Percentiles rank a stretch among this genome's conserved stretches.
Evolutionary conservation across 1,284 basidiomycete genomes (phyloP).

Genomic region (Vanrija sp.): DNA sequence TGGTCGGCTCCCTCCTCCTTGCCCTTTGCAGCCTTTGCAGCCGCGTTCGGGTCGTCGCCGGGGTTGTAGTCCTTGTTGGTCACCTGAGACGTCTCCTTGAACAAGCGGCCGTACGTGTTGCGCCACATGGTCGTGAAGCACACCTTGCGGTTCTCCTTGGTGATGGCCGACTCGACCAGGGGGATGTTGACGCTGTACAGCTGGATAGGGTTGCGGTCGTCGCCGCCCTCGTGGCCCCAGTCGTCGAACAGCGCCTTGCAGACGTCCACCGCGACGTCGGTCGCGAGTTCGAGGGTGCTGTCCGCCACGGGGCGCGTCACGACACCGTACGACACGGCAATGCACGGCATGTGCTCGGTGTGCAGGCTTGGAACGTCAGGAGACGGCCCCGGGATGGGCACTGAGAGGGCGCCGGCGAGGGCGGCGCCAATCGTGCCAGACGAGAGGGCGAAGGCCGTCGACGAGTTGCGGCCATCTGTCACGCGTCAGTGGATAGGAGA

Average conservation of each 20-base stretch:
- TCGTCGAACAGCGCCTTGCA: slow-evolving; percentile 68
- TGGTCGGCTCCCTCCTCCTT: slow-evolving; percentile 7
- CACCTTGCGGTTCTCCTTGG: slow-evolving; percentile 28
- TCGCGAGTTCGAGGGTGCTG: slow-evolving; percentile 62
- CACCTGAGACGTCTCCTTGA: slow-evolving; percentile 29
- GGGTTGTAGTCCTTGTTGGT: slow-evolving; percentile 1
- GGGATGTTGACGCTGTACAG: slow-evolving; percentile 48
- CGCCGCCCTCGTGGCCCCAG: slow-evolving; percentile 64
- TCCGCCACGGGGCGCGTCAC: slow-evolving; percentile 66
- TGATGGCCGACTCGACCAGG: slow-evolving; percentile 37
- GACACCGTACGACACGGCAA: slow-evolving; percentile 83
- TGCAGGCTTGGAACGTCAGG: slow-evolving; percentile 53
- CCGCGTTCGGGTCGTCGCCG: slow-evolving; percentile 3
- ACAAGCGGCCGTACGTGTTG: slow-evolving; percentile 46
- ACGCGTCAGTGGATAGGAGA: neutral
- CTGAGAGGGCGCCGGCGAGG: slow-evolving; percentile 76
- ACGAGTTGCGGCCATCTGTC: slow-evolving; percentile 68
- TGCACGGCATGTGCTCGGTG: slow-evolving; percentile 52
- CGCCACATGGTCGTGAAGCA: slow-evolving; percentile 48
- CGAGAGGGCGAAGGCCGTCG: slow-evolving; percentile 75
- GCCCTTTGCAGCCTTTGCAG: neutral
- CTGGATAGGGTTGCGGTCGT: slow-evolving; percentile 24
- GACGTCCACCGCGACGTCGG: slow-evolving; percentile 63
- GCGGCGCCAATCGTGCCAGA: slow-evolving; percentile 89
- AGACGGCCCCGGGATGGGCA: slow-evolving; percentile 66